Evolutionary conservation across 257 asterid genomes (phyloP).

Genomic region (Solanum piurae): DNA sequence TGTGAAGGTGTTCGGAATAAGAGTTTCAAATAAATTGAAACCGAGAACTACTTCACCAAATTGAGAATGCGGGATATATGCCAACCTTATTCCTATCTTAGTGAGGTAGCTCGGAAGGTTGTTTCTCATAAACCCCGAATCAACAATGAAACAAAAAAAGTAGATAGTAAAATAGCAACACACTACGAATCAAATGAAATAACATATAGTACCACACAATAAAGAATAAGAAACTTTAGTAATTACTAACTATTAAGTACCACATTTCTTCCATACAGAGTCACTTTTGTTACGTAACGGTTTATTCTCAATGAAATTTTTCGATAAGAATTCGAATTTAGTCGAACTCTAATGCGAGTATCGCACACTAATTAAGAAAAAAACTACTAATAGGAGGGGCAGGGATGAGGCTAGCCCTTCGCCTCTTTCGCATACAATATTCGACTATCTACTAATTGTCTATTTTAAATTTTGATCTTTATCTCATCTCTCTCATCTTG

Average conservation of each 20-base stretch:
- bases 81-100: background rate
- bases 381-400: background rate
- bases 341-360: accelerated
- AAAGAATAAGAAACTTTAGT: no score
- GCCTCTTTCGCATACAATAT: background rate
- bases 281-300: accelerated
- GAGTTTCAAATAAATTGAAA: background rate
- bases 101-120: background rate
- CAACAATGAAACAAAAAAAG: no score
- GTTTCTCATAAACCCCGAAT: no score
- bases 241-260: no score
- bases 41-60: no score
- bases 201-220: no score
- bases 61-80: no score
- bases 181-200: no score
- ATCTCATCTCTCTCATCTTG: background rate
- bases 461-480: no score
- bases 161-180: background rate
- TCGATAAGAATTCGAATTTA: accelerated
- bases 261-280: accelerated
- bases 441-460: background rate
- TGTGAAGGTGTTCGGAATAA: background rate
- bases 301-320: no score
- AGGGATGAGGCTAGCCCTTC: background rate
- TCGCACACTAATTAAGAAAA: no score